These are phyloP conservation scores for Ganoderma meredithae DNA, from an alignment of 1,284 basidiomycete species.

Conservation along the genomic window DNA sequence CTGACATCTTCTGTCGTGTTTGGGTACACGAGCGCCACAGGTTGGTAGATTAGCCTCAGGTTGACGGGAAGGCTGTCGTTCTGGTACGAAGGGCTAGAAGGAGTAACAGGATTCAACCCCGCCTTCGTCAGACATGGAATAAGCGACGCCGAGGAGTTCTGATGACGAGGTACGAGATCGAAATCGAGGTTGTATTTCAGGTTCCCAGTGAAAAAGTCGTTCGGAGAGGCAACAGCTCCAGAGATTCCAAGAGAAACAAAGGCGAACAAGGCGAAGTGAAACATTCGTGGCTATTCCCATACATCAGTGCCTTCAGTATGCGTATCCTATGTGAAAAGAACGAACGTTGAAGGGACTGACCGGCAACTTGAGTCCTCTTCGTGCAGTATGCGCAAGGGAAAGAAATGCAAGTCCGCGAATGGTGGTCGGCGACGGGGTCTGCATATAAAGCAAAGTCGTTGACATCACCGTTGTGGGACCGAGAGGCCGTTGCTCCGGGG, in stretches of 20 bases:
- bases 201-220: neutral
- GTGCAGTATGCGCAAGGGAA: neutral
- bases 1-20: conserved; percentile 8
- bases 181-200: neutral
- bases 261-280: neutral
- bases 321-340: neutral
- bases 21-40: conserved; percentile 5
- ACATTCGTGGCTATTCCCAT: neutral
- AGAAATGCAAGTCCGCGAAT: neutral
- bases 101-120: conserved; percentile 5
- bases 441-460: neutral
- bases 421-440: neutral
- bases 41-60: conserved; percentile 7
- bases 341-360: neutral
- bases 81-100: neutral
- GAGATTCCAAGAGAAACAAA: neutral
- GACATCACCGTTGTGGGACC: conserved; percentile 1
- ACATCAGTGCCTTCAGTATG: neutral
- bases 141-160: conserved; percentile 1
- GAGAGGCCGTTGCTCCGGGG: neutral
- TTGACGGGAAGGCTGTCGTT: conserved; percentile 8
- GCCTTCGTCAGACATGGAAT: conserved; percentile 2
- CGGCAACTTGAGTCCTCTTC: neutral
- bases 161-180: neutral
- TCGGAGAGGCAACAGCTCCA: neutral